Evolutionary conservation across 371 early-diverging fungal genomes (phyloP).

Genomic region (Umbelopsis sp.): DNA sequence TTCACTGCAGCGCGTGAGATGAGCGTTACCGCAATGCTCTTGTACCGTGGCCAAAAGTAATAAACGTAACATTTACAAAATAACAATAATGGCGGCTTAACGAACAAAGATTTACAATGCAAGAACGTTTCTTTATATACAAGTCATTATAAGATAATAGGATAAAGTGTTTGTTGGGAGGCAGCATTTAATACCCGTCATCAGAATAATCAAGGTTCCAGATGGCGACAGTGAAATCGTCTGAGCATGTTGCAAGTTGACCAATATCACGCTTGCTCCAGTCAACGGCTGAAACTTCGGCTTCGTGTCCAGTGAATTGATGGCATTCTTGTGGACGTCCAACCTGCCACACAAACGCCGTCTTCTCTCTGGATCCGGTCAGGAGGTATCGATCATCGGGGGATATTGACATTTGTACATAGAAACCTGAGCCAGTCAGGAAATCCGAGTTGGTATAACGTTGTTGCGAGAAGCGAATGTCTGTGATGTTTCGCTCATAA

Average conservation of each 20-base stretch:
- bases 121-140: not conserved
- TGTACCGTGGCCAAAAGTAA: no score
- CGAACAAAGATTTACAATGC: not conserved
- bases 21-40: no score
- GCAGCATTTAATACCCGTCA: not conserved
- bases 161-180: not conserved
- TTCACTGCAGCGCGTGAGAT: no score
- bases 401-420: slow-evolving; percentile 36
- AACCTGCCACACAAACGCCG: slow-evolving; percentile 41
- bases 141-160: not conserved
- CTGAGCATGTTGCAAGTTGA: slow-evolving; percentile 45
- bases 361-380: slow-evolving; percentile 35
- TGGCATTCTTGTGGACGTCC: slow-evolving; percentile 28
- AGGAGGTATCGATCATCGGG: slow-evolving; percentile 41
- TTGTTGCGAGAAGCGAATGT: slow-evolving; percentile 32
- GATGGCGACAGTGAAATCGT: slow-evolving; percentile 41
- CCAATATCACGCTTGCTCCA: slow-evolving; percentile 31
- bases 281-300: slow-evolving; percentile 38
- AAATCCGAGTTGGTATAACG: slow-evolving; percentile 32
- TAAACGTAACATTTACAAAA: not conserved
- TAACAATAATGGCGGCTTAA: not conserved
- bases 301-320: slow-evolving; percentile 34
- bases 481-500: slow-evolving; percentile 40
- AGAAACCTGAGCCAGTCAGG: slow-evolving; percentile 31
- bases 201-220: slow-evolving; percentile 31